Conservation (phyloP, 2,329 filamentous ascomycete species). For the Penicillium sp. region DNA sequence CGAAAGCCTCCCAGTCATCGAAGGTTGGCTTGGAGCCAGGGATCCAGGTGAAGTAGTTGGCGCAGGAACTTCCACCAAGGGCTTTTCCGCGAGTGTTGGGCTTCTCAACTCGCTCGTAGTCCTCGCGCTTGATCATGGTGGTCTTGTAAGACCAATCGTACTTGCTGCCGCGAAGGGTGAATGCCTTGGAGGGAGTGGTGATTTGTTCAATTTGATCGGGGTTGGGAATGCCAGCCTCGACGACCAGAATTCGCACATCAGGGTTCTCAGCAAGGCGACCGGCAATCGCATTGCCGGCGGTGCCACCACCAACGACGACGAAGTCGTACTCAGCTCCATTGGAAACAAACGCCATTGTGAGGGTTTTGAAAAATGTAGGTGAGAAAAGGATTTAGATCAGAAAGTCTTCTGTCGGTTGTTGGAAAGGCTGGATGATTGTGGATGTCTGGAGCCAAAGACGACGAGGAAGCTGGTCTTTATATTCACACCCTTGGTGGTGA, state of each 20-base stretch:
- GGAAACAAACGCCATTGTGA: conserved; percentile 7
- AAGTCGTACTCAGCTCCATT: conserved; percentile 23
- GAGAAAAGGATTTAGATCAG: background rate
- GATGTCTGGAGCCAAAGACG: background rate
- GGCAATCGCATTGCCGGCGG: conserved; percentile 52
- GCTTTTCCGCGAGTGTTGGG: conserved; percentile 63
- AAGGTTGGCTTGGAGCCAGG: conserved; percentile 59
- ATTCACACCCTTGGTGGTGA: background rate
- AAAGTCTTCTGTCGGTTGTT: background rate
- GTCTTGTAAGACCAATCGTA: conserved; percentile 65
- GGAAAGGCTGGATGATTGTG: background rate
- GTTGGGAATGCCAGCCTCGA: conserved; percentile 39
- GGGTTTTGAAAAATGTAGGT: background rate
- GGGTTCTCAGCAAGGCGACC: conserved; percentile 53
- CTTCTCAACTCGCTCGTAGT: conserved; percentile 63
- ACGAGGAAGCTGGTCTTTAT: background rate
- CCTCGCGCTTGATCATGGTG: conserved; percentile 59
- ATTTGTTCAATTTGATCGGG: conserved; percentile 54
- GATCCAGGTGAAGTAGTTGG: conserved; percentile 67
- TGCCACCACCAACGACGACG: conserved; percentile 42
- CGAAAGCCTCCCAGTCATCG: conserved; percentile 50
- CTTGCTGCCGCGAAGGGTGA: conserved; percentile 57
- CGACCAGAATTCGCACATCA: conserved; percentile 39
- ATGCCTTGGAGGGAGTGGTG: conserved; percentile 57
- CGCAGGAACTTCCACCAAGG: conserved; percentile 59